Evolutionary conservation across 2,329 filamentous ascomycete genomes (phyloP).

Genomic region (Trichoderma harzianum): DNA sequence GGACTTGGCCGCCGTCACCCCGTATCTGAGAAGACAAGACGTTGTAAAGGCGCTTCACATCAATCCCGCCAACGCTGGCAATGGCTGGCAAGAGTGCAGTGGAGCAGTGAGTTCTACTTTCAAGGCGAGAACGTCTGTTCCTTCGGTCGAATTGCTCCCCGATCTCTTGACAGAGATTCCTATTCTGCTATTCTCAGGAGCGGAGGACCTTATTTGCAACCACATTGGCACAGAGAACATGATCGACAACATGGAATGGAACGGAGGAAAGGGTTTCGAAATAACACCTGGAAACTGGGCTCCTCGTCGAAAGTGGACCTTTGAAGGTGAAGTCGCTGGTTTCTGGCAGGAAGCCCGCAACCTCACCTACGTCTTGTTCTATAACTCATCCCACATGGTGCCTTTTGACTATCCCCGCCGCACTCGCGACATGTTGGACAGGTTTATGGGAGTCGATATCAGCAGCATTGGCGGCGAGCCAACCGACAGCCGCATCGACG

Average conservation of each 20-base stretch:
- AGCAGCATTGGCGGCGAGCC: slow-evolving; percentile 78
- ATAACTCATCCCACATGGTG: slow-evolving; percentile 97
- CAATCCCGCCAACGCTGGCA: slow-evolving; percentile 69
- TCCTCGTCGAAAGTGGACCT: slow-evolving; percentile 89
- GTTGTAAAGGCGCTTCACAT: slow-evolving; percentile 80
- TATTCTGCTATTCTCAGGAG: slow-evolving; percentile 85
- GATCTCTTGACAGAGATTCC: slow-evolving; percentile 73
- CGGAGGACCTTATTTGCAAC: slow-evolving; percentile 95
- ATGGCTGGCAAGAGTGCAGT: slow-evolving; percentile 86
- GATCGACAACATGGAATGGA: slow-evolving; percentile 89
- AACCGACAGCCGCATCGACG: slow-evolving; percentile 76
- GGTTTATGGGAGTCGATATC: slow-evolving; percentile 92
- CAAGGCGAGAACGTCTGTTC: slow-evolving; percentile 64
- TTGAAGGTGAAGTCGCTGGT: slow-evolving; percentile 82
- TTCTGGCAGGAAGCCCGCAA: slow-evolving; percentile 95
- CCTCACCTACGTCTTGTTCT: slow-evolving; percentile 90
- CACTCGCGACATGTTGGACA: slow-evolving; percentile 92
- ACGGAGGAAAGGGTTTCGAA: slow-evolving; percentile 88
- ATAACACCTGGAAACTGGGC: slow-evolving; percentile 82
- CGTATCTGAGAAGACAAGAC: slow-evolving; percentile 80
- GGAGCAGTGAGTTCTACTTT: slow-evolving; percentile 74
- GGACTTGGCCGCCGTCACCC: slow-evolving; percentile 72
- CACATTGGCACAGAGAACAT: slow-evolving; percentile 89
- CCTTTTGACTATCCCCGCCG: slow-evolving; percentile 88
- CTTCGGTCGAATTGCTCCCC: slow-evolving; percentile 72